These are phyloP conservation scores for Gamsiella multidivaricata DNA, from an alignment of 192 early-diverging fungal genomes.

Conservation along the genomic window DNA sequence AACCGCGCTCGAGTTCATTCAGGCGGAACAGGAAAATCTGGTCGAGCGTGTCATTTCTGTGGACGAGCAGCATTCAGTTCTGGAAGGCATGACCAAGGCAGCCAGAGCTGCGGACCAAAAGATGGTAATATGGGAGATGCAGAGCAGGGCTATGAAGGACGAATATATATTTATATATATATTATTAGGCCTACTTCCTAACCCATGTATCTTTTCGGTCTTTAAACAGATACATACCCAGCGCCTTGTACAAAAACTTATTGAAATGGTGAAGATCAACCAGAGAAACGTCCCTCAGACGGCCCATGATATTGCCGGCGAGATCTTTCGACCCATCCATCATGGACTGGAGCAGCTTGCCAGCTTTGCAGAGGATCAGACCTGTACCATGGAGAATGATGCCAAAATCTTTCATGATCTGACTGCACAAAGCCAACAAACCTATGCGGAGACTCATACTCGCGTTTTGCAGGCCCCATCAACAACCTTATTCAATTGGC, in stretches of 20 bases:
- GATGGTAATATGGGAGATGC: constrained; percentile 9
- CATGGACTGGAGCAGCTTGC: constrained; percentile 18
- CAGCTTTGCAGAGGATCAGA: background rate
- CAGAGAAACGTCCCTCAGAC: background rate
- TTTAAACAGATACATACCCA: background rate
- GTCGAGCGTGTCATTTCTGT: constrained; percentile 31
- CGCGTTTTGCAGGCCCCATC: background rate
- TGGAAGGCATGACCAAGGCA: constrained; percentile 21
- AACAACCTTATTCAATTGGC: too few relatives aligned
- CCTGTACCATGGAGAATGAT: constrained; percentile 7
- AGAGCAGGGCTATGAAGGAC: background rate
- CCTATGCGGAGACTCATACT: background rate
- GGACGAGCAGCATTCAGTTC: constrained; percentile 12
- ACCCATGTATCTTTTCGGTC: background rate
- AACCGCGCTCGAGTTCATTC: constrained; percentile 40
- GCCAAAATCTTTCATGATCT: constrained; percentile 2
- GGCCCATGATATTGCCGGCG: background rate
- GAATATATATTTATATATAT: background rate
- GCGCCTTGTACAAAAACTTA: background rate
- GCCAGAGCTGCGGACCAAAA: constrained; percentile 23
- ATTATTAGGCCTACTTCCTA: background rate
- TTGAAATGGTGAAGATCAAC: constrained; percentile 15
- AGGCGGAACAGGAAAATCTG: constrained; percentile 41
- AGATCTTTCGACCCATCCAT: constrained; percentile 7
- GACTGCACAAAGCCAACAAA: background rate